phyloP scores from a whole-genome alignment of 345 rosid genomes.

The Pseudoturritis turrita region DNA sequence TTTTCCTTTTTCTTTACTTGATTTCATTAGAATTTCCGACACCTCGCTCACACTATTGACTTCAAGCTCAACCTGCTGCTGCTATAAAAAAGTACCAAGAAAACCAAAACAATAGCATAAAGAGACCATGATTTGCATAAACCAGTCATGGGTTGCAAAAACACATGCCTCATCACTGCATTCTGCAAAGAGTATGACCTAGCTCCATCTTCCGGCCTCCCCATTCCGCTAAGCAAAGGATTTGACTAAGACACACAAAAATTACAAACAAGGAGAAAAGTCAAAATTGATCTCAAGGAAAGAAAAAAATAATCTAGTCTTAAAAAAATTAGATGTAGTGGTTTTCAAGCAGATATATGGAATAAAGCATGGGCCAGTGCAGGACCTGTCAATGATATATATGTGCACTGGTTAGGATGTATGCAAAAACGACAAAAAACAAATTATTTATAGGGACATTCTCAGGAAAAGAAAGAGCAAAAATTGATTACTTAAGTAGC shows the following conservation, averaged over 20 bases:
- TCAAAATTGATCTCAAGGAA: constrained; percentile 25
- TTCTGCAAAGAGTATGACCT: constrained; percentile 63
- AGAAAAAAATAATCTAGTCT: constrained; percentile 24
- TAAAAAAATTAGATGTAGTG: no score
- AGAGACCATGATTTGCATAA: constrained; percentile 19
- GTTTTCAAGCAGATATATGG: constrained; percentile 39
- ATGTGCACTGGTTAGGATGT: constrained; percentile 46
- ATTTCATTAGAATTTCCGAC: not conserved
- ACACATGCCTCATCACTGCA: constrained; percentile 51
- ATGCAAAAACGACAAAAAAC: not conserved
- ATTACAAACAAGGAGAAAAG: not conserved
- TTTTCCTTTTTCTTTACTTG: not conserved
- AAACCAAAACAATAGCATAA: constrained; percentile 20
- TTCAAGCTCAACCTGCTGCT: constrained; percentile 22
- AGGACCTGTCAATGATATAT: constrained; percentile 50
- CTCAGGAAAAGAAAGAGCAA: not conserved
- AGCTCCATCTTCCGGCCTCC: constrained; percentile 42
- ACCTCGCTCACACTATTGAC: constrained; percentile 23
- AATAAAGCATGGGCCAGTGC: constrained; percentile 45
- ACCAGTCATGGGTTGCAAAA: constrained; percentile 33
- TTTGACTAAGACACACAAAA: constrained; percentile 34
- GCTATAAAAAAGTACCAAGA: constrained; percentile 18
- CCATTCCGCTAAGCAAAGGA: constrained; percentile 31
- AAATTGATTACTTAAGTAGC: not conserved
- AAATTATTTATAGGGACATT: not conserved